Evolutionary conservation across 176 grass and related monocot species (phyloP), one percentile per base, ranked within the genome.

Genomic region (Ananas comosus): DNA sequence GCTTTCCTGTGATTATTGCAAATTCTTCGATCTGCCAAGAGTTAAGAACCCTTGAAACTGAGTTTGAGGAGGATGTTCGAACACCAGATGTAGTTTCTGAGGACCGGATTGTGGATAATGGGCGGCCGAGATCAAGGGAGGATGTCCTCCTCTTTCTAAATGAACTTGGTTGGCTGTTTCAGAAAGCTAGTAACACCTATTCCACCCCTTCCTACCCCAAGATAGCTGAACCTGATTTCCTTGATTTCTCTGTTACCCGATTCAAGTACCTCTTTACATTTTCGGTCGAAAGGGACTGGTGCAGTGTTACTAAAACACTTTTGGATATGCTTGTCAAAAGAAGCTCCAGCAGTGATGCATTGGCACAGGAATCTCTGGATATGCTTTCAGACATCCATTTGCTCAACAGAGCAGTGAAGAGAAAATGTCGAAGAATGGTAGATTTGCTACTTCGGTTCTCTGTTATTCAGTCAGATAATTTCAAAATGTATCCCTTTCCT

Each of bases 141-240:
- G 85, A 94, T 74, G 67, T 78, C 79, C 63, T 94, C 51, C 90
- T 94, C 73, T 99, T 99, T 10, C 90, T 94, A 25, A 99, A 99
- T 50, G 95, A 99, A 84, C 87, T 99, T 65, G 90, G 95, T 29
- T 99, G 95, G 95, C 85, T 99, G 48, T 99, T 99, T 78, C 95
- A 99, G 73, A 90, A 85, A 74, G 80, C 63, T 42, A 68, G 33
- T 42, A 42, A 85, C 64, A 57, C 75, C 1, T 66, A 76, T 54
- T 57, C 71, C 23, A 22, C 64, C 64, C 73, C 68, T 18, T 24
- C 50, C 3, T 65, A 67, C 66, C 63, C 80, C 0, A 77, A 86
- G 49, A 13, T 69, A 68, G 74, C 64, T 71, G 73, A 53, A 72
- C 76, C 71, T 13, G 69, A 80, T 27, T 67, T 88, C 16, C 73